These are phyloP conservation scores for Acanthamoeba healyi DNA, from an alignment of 208 protist genomes.

Conservation along the genomic window DNA sequence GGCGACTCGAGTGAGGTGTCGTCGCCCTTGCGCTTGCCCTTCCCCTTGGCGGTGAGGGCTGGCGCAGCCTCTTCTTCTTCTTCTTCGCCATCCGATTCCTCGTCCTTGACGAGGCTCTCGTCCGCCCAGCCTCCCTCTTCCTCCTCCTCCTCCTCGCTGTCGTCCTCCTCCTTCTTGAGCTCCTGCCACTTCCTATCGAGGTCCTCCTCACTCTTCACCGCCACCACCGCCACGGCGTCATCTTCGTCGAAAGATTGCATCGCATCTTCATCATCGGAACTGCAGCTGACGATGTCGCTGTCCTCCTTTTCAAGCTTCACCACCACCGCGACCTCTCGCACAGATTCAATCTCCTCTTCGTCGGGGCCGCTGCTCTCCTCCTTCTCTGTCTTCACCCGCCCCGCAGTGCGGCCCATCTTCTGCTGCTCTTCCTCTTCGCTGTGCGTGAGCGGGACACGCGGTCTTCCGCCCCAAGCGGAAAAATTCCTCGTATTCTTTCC, in stretches of 20 bases:
- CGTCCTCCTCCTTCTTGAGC: background rate
- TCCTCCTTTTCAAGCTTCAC: background rate
- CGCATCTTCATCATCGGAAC: background rate
- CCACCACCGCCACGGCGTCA: too few relatives aligned
- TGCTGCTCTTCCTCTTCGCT: too few relatives aligned
- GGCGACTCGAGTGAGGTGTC: background rate
- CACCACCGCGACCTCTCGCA: background rate
- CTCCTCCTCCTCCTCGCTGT: background rate
- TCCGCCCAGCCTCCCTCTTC: background rate
- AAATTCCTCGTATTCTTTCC: background rate
- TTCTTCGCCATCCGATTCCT: background rate
- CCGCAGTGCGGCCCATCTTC: background rate
- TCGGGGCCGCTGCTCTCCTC: background rate
- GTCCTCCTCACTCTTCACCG: background rate
- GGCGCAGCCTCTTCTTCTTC: background rate
- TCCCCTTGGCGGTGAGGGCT: background rate
- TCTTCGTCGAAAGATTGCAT: background rate
- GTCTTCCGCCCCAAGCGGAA: background rate
- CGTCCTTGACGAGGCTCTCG: background rate
- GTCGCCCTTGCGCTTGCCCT: background rate
- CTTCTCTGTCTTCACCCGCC: too few relatives aligned
- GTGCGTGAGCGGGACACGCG: background rate
- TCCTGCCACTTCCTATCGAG: background rate
- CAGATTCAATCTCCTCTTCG: background rate
- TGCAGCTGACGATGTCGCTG: background rate